Evolutionary conservation across 345 rosid species (phyloP), one percentile per base, ranked within the genome.

Genomic region (Gossypium sturtianum): DNA sequence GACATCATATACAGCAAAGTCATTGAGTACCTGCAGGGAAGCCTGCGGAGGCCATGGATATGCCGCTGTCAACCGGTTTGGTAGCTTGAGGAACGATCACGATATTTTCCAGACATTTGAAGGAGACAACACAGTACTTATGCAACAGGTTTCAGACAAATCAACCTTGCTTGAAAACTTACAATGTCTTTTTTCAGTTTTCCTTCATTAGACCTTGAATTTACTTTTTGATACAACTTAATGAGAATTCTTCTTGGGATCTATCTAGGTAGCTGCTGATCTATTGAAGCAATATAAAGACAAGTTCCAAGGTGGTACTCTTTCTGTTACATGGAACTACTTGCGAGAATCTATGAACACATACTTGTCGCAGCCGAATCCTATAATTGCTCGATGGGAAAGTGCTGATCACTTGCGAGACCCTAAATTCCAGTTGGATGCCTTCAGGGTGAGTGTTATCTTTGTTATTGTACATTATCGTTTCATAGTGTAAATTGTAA

Each of bases 11-110:
- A 93, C 99, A 0, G 93, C 97, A 66, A 91, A 87, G 79, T 84
- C 99, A 12, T 82, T 93, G 81, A 90, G 94, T 49, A 80, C 89
- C 69, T 93, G 99, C 78, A 86, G 99, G 82, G 99, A 96, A 83
- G 86, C 99, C 13, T 93, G 99, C 73, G 99, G 99, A 75, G 98
- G 99, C 53, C 99, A 96, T 82, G 99, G 99, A 20, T 96, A 96
- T 75, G 99, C 99, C 78, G 99, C 99, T 74, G 97, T 96, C 62
- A 95, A 95, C 83, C 85, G 98, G 49, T 95, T 95, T 83, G 99
- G 99, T 52, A 84, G 78, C 88, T 84, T 95, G 90, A 93, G 99
- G 75, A 95, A 95, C 61, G 99, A 95, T 81, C 99, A 52, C 49
- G 72, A 68, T 57, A 68, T 68, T 68, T 68, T 68, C 72, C 72